Conservation (phyloP, 1,284 basidiomycete species). For the Farysia itapuensis region DNA sequence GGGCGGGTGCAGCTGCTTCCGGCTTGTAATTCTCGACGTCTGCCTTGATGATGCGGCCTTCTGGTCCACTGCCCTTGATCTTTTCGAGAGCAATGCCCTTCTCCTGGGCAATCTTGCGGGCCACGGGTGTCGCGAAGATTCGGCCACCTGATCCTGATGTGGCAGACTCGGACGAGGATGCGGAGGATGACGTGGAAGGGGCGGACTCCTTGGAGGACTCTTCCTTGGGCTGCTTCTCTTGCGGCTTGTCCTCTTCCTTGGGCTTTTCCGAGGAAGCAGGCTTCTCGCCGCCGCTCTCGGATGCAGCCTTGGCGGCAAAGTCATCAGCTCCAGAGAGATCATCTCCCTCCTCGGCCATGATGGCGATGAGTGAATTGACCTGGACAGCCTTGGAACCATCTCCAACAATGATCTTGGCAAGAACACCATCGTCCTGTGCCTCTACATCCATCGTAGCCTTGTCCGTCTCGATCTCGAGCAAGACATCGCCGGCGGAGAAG, state of each 20-base stretch:
- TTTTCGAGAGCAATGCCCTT: conserved; percentile 86
- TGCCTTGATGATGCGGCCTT: conserved; percentile 87
- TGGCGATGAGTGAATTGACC: conserved; percentile 60
- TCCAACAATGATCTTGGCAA: conserved; percentile 60
- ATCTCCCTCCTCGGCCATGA: conserved; percentile 62
- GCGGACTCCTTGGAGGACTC: conserved; percentile 23
- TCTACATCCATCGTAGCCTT: conserved; percentile 62
- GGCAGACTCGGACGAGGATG: conserved; percentile 38
- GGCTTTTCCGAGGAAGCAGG: conserved; percentile 54
- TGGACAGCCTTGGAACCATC: conserved; percentile 58
- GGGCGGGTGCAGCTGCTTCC: conserved; percentile 31
- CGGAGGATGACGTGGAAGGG: conserved; percentile 12
- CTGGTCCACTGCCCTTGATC: conserved; percentile 91
- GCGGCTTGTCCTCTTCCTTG: conserved; percentile 35
- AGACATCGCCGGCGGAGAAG: conserved; percentile 85
- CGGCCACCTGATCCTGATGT: conserved; percentile 35
- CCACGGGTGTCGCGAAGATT: conserved; percentile 91
- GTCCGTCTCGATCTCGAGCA: conserved; percentile 77
- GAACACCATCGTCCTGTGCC: conserved; percentile 62
- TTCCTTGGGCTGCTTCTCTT: conserved; percentile 43
- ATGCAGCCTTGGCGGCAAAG: conserved; percentile 68
- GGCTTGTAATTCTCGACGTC: conserved; percentile 83
- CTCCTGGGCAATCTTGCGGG: conserved; percentile 94
- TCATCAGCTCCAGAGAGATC: conserved; percentile 69
- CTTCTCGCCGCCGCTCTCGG: conserved; percentile 44